phyloP scores from a whole-genome alignment of 2,329 filamentous ascomycete genomes.

The Botrytis byssoidea region DNA sequence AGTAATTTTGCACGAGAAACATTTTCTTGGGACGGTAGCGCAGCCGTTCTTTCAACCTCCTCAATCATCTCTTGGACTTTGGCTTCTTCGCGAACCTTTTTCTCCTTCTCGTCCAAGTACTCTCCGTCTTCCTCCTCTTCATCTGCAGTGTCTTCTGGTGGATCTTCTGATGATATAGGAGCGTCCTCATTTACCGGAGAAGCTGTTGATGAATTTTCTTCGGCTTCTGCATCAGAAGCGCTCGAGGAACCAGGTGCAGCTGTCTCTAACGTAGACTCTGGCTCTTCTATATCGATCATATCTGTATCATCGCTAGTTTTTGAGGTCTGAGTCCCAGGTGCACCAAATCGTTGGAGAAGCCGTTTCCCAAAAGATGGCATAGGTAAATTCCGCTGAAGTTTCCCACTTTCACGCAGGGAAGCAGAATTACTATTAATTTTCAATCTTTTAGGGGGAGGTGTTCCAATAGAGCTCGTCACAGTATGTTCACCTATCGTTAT shows the following conservation, averaged over 20 bases:
- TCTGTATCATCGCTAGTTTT: constrained; percentile 28
- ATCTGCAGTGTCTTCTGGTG: neutral
- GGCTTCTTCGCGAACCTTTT: constrained; percentile 38
- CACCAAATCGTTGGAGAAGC: constrained; percentile 37
- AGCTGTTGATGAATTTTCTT: constrained; percentile 21
- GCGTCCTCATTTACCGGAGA: constrained; percentile 20
- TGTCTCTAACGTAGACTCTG: constrained; percentile 25
- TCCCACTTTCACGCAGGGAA: constrained; percentile 13
- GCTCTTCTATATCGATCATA: constrained; percentile 29
- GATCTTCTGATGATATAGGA: neutral
- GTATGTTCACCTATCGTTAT: constrained; percentile 40
- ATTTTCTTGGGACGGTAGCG: constrained; percentile 34
- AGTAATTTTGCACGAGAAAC: constrained; percentile 38
- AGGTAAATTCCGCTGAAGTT: neutral
- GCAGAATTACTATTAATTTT: constrained; percentile 22
- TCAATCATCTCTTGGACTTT: constrained; percentile 39
- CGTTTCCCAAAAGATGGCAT: constrained; percentile 36
- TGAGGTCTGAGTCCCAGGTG: constrained; percentile 28
- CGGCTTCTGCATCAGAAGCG: constrained; percentile 18
- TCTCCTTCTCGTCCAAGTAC: constrained; percentile 36
- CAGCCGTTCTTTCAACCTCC: constrained; percentile 33
- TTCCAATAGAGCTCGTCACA: constrained; percentile 37
- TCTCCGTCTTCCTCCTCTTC: constrained; percentile 29
- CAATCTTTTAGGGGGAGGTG: constrained; percentile 31
- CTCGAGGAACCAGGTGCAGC: constrained; percentile 21